These are phyloP conservation scores for Ganoderma resinaceum DNA, from an alignment of 1,284 basidiomycete species.

Conservation along the genomic window DNA sequence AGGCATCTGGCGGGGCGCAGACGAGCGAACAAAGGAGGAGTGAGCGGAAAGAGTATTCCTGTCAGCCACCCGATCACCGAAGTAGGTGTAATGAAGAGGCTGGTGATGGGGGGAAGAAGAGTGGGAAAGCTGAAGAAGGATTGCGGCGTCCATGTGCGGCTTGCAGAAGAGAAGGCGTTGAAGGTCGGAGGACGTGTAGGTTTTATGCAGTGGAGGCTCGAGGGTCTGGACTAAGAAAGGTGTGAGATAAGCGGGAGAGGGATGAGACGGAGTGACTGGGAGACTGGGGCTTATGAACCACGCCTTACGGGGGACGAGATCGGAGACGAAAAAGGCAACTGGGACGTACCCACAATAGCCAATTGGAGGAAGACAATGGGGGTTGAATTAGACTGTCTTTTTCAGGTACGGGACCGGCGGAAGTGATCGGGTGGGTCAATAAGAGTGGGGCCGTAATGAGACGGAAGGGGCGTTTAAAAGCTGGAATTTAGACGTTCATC, in stretches of 20 bases:
- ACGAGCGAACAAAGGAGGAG: slow-evolving; percentile 37
- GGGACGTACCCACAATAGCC: slow-evolving; percentile 21
- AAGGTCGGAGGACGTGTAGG: slow-evolving; percentile 14
- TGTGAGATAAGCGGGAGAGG: slow-evolving; percentile 27
- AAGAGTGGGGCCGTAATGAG: slow-evolving; percentile 26
- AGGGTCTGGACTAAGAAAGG: slow-evolving; percentile 26
- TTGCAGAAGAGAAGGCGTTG: slow-evolving; percentile 19
- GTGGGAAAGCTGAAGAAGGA: slow-evolving; percentile 30
- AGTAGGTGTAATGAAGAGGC: slow-evolving; percentile 27
- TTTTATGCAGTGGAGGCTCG: slow-evolving; percentile 21
- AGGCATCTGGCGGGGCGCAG: slow-evolving; percentile 32
- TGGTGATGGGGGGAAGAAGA: slow-evolving; percentile 25
- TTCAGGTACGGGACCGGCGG: slow-evolving; percentile 29
- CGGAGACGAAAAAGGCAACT: slow-evolving; percentile 25
- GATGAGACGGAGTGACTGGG: slow-evolving; percentile 18
- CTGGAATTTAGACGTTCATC: neutral
- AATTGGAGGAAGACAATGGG: slow-evolving; percentile 26
- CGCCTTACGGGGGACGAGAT: slow-evolving; percentile 23
- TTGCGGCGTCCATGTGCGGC: slow-evolving; percentile 32
- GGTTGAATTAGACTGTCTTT: slow-evolving; percentile 11
- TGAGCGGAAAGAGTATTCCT: slow-evolving; percentile 30
- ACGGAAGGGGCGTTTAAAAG: slow-evolving; percentile 10
- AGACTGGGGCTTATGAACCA: slow-evolving; percentile 26
- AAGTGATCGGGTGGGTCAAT: slow-evolving; percentile 28
- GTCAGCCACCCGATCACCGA: slow-evolving; percentile 27